Evolutionary conservation across 768 basidiomycete genomes (phyloP).

Genomic region (Phaffia australis): DNA sequence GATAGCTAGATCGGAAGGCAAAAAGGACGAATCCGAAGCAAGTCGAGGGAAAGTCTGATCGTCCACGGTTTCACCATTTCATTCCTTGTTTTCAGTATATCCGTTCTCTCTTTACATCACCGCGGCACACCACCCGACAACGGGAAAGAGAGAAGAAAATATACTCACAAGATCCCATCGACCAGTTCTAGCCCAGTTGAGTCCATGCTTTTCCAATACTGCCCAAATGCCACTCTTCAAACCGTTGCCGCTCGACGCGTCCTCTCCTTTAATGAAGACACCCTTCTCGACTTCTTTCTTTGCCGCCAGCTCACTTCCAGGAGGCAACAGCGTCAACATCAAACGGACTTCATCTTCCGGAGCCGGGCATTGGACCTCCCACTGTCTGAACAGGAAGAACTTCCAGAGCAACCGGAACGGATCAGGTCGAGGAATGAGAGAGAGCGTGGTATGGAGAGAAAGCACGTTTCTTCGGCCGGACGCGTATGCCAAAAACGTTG

Average conservation of each 20-base stretch:
- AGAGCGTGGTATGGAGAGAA: conserved; percentile 14
- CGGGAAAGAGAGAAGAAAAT: background rate
- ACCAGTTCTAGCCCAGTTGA: conserved; percentile 4
- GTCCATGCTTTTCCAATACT: conserved; percentile 7
- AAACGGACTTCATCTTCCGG: conserved; percentile 10
- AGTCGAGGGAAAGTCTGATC: no score
- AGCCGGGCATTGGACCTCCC: background rate
- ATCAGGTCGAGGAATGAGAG: conserved; percentile 18
- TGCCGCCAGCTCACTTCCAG: background rate
- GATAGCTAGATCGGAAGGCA: no score
- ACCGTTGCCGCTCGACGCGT: conserved; percentile 5
- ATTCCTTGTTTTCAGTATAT: no score
- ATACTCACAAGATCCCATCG: conserved; percentile 15
- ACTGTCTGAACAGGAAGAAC: background rate
- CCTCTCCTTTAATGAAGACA: conserved; percentile 4
- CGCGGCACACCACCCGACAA: background rate
- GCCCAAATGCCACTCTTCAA: conserved; percentile 12
- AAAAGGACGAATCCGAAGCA: no score
- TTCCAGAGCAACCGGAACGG: conserved; percentile 1
- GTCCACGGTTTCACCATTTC: no score
- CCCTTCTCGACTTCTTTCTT: conserved; percentile 1
- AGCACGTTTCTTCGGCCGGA: conserved; percentile 12
- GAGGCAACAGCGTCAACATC: conserved; percentile 9
- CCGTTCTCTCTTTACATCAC: no score
- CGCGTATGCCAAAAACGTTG: conserved; percentile 14